Conservation (phyloP, 2,329 filamentous ascomycete genomes). For the Fusarium staphyleae region DNA sequence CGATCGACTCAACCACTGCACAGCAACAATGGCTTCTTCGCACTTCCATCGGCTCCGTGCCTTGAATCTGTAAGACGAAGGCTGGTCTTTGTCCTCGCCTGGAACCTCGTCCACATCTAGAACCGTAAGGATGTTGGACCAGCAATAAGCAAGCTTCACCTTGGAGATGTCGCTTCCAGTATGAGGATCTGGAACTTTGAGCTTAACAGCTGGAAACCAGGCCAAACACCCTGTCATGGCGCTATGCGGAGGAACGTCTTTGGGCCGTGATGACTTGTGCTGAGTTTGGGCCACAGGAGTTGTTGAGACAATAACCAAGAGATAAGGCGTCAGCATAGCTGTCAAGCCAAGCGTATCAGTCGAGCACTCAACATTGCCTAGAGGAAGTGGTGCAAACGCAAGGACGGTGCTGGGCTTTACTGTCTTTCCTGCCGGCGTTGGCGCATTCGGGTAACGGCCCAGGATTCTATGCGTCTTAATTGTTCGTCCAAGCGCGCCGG, state of each 20-base stretch:
- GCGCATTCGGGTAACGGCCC: constrained; percentile 83
- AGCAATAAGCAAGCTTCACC: constrained; percentile 94
- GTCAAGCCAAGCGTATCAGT: constrained; percentile 91
- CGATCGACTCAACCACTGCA: constrained; percentile 95
- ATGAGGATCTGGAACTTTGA: constrained; percentile 76
- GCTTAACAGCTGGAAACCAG: constrained; percentile 95
- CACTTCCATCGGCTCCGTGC: constrained; percentile 89
- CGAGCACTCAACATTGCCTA: constrained; percentile 91
- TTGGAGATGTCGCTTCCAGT: constrained; percentile 74
- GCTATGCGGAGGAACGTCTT: constrained; percentile 88
- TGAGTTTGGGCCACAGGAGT: constrained; percentile 96
- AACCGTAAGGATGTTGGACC: constrained; percentile 97
- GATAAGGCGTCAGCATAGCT: constrained; percentile 93
- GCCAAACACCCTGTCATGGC: constrained; percentile 92
- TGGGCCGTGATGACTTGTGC: constrained; percentile 89
- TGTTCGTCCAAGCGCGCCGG: constrained; percentile 82
- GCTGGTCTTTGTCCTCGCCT: constrained; percentile 75
- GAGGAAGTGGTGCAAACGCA: constrained; percentile 85
- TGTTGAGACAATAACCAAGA: constrained; percentile 95
- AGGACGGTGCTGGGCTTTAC: constrained; percentile 94
- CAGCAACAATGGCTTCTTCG: constrained; percentile 92
- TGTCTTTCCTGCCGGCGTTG: constrained; percentile 67
- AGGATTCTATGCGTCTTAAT: constrained; percentile 91
- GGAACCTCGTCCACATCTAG: constrained; percentile 82
- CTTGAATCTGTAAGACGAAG: constrained; percentile 78